These are phyloP conservation scores for Filobasidium wieringae DNA, from an alignment of 768 basidiomycete species.

Conservation along the genomic window DNA sequence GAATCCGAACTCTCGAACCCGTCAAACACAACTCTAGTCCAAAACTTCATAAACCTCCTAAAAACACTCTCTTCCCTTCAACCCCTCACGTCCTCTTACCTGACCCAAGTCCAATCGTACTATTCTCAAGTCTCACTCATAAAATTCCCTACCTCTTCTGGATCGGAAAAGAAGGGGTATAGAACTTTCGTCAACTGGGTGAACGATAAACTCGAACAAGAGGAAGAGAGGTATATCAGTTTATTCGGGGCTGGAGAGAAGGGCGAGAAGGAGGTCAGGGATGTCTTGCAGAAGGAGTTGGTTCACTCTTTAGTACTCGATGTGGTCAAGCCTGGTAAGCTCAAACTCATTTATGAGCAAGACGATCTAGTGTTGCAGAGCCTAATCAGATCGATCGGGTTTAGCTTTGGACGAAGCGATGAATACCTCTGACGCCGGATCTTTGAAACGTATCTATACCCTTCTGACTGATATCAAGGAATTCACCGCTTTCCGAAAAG, in stretches of 20 bases:
- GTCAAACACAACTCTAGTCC: no score
- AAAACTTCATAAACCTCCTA: no score
- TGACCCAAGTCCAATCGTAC: no score
- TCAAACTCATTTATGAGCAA: not conserved
- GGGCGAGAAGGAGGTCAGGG: not conserved
- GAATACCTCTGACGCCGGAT: conserved; percentile 19
- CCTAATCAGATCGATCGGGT: no score
- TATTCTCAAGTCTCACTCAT: no score
- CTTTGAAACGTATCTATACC: conserved; percentile 21
- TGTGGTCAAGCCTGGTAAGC: conserved; percentile 22
- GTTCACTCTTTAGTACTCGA: conserved; percentile 6
- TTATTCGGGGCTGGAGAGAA: not conserved
- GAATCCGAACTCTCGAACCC: no score
- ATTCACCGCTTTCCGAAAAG: conserved; percentile 21
- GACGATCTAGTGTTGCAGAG: not conserved
- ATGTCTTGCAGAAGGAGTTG: conserved; percentile 11
- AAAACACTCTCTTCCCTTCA: no score
- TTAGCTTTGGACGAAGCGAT: conserved; percentile 31
- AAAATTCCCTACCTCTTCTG: no score
- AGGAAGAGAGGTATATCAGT: not conserved
- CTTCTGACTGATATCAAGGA: conserved; percentile 18
- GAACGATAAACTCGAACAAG: not conserved
- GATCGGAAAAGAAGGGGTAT: no score
- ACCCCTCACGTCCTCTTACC: no score
- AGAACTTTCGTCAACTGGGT: no score